Base-by-base conservation (phyloP, 441 rosid genomes). In the Brassica balearica region DNA sequence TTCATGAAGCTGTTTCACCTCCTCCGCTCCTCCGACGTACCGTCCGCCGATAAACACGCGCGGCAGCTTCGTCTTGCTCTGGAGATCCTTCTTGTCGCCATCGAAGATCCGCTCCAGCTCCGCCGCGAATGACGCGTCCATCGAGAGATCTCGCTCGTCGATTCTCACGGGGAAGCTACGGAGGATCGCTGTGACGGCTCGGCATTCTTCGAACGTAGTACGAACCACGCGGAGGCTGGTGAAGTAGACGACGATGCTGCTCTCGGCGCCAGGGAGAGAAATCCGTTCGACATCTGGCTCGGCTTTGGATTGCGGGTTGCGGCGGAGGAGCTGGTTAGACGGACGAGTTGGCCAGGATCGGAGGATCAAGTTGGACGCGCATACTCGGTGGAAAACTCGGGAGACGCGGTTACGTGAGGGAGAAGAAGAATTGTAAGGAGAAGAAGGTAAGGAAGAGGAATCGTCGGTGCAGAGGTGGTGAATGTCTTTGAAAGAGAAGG, bases 141-240 rank as follows among this genome's bases (percentile, higher is more conserved):
- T 90, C 3, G 92, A 78, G 64, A 90, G 87, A 86, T 90, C 95
- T 43, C 92, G 90, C 59, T 90, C 92, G 80, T 90, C 95, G 72
- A 88, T 80, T 56, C 82, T 80, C 4, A 87, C 90, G 12, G 88
- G 86, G 36, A 87, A 86, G 66, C 89, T 88, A 2, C 80, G 78
- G 74, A 90, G 87, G 71, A 90, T 86, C 23, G 92, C 58, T 38
- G 84, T 84, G 65, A 90, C 92, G 77, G 83, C 15, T 68, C 70
- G 55, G 77, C 92, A 90, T 38, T 85, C 88, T 55, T 87, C 87
- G 80, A 89, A 89, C 7, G 91, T 88, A 4, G 84, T 65, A 14
- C 90, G 85, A 32, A 88, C 81, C 2, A 87, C 87, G 27, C 86
- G 86, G 43, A 89, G 91, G 83, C 93, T 89, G n/a, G 93, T 89